Conservation (phyloP, 257 asterid species). For the Pogostemon cablin region DNA sequence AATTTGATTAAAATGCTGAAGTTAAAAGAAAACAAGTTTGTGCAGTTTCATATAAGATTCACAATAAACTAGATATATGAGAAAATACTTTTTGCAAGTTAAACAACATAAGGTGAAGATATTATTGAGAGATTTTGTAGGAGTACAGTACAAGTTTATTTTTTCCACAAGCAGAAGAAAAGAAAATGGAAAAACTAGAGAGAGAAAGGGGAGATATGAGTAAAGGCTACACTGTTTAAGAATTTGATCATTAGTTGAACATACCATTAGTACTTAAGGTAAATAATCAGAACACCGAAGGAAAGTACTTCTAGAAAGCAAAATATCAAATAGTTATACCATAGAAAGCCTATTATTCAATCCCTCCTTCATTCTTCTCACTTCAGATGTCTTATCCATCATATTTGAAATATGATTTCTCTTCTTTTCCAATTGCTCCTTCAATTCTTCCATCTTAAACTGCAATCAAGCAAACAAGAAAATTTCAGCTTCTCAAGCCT, state of each 20-base stretch:
- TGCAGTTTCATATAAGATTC: slow-evolving; percentile 21
- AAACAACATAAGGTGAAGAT: slow-evolving; percentile 27
- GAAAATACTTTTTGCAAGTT: slow-evolving; percentile 13
- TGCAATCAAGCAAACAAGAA: slow-evolving; percentile 45
- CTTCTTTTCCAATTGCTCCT: slow-evolving; percentile 57
- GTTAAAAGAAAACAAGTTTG: slow-evolving; percentile 11
- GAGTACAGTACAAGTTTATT: slow-evolving; percentile 8
- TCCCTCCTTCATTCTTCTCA: slow-evolving; percentile 66
- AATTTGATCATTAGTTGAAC: slow-evolving; percentile 19
- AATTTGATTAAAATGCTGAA: not conserved
- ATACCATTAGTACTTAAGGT: slow-evolving; percentile 6
- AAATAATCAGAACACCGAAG: slow-evolving; percentile 20
- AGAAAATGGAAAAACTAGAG: slow-evolving; percentile 18
- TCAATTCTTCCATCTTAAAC: slow-evolving; percentile 64
- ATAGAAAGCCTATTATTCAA: slow-evolving; percentile 54
- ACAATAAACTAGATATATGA: not conserved
- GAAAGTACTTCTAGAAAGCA: not conserved
- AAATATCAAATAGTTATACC: slow-evolving; percentile 46
- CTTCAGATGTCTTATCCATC: slow-evolving; percentile 74
- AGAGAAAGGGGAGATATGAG: slow-evolving; percentile 26
- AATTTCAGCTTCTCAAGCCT: slow-evolving; percentile 30
- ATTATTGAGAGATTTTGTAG: not conserved
- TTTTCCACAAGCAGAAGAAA: slow-evolving; percentile 13
- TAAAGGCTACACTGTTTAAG: slow-evolving; percentile 16
- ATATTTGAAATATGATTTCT: slow-evolving; percentile 55